phyloP scores from a whole-genome alignment of 192 early-diverging fungal genomes.

The Backusella macrospora region DNA sequence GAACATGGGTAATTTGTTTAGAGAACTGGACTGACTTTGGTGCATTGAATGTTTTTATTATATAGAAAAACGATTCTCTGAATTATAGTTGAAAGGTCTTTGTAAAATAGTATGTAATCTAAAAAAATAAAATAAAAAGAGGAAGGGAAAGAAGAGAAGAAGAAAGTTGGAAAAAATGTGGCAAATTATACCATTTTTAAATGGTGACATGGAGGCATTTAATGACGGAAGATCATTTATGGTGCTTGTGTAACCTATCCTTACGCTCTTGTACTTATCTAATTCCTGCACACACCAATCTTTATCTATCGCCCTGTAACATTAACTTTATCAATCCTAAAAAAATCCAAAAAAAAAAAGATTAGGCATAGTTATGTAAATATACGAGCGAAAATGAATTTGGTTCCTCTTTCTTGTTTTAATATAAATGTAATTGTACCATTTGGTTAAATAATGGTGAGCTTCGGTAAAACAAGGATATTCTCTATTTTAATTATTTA shows the following conservation, averaged over 20 bases:
- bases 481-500: neutral
- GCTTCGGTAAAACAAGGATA: neutral
- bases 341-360: neutral
- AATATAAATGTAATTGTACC: neutral
- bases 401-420: neutral
- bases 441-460: neutral
- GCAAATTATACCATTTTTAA: slow-evolving; percentile 1
- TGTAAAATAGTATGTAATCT: neutral
- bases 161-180: neutral
- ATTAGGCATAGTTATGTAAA: neutral
- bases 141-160: neutral
- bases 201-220: neutral
- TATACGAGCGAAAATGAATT: neutral
- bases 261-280: neutral
- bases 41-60: neutral
- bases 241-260: neutral
- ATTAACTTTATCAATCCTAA: neutral
- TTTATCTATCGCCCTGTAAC: neutral
- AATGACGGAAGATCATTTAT: slow-evolving; percentile 1
- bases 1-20: neutral
- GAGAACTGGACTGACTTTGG: neutral
- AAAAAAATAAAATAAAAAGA: neutral
- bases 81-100: neutral
- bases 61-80: neutral
- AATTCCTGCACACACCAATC: neutral